Conservation (phyloP, 768 basidiomycete species). For the Suillus luteus region DNA sequence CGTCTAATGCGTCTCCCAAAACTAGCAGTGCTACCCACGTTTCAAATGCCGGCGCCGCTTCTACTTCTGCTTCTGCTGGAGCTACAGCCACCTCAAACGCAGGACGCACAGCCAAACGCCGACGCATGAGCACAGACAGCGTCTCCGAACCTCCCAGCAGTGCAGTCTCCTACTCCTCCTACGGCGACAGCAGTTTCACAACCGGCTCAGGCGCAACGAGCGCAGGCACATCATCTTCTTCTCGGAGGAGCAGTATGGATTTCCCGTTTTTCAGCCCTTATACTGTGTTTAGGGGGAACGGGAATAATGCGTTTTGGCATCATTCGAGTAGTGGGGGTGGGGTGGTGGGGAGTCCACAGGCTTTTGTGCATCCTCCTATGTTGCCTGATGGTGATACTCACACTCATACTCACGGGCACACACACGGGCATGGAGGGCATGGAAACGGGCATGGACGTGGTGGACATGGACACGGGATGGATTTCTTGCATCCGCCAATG, state of each 20-base stretch:
- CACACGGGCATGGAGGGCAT: not conserved
- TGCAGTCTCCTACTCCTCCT: conserved; percentile 64
- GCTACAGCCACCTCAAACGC: not conserved
- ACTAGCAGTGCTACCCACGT: conserved; percentile 20
- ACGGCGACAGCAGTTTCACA: conserved; percentile 44
- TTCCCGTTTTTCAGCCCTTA: conserved; percentile 60
- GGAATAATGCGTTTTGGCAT: conserved; percentile 71
- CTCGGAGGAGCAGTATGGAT: conserved; percentile 66
- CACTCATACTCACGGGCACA: no score
- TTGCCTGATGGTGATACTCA: no score
- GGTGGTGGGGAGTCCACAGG: conserved; percentile 54
- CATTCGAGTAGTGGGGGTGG: conserved; percentile 76
- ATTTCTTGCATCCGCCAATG: conserved; percentile 68
- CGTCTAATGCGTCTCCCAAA: not conserved
- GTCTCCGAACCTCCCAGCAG: conserved; percentile 57
- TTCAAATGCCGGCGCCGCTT: not conserved
- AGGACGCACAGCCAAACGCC: conserved; percentile 57
- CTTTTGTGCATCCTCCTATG: conserved; percentile 70
- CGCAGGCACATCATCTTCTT: conserved; percentile 47
- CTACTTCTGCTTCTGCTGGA: no score
- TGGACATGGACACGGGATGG: conserved; percentile 42
- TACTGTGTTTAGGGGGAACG: conserved; percentile 56
- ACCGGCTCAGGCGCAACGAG: conserved; percentile 50
- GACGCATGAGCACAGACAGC: conserved; percentile 67
- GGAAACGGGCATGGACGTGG: not conserved